Percentiles rank a stretch among this genome's conserved stretches.
Conservation (phyloP, 208 protist species). For the Trichomonas vaginalis region DNA sequence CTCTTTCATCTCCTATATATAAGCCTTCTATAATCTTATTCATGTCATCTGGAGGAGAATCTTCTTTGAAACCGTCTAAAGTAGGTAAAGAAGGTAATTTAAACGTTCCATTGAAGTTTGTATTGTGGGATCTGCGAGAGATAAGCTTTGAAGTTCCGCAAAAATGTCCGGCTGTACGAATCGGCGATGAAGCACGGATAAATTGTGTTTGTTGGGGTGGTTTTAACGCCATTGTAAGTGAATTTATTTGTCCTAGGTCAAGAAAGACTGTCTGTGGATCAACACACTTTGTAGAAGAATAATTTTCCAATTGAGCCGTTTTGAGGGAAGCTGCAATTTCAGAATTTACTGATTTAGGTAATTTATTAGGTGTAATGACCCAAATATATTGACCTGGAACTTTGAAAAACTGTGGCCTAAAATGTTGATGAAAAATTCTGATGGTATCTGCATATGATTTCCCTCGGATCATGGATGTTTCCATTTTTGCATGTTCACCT, state of each 20-base stretch:
- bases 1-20: background rate
- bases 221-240: background rate
- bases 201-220: background rate
- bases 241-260: background rate
- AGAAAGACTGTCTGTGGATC: background rate
- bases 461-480: background rate
- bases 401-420: background rate
- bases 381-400: background rate
- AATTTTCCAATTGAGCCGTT: background rate
- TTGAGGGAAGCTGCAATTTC: too few species aligned
- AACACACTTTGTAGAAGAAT: background rate
- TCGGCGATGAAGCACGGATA: background rate
- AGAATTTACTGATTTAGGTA: too few species aligned
- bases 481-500: background rate
- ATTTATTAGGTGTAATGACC: too few species aligned
- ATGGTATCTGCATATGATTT: background rate
- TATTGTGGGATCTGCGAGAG: background rate
- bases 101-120: background rate
- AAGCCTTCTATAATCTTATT: background rate
- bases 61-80: background rate
- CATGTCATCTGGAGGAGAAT: background rate
- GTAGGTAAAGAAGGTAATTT: background rate
- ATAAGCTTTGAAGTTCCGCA: background rate
- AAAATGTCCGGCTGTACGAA: background rate
- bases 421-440: background rate